phyloP scores from a whole-genome alignment of 257 asterid species.

The Solanum paucissectum region DNA sequence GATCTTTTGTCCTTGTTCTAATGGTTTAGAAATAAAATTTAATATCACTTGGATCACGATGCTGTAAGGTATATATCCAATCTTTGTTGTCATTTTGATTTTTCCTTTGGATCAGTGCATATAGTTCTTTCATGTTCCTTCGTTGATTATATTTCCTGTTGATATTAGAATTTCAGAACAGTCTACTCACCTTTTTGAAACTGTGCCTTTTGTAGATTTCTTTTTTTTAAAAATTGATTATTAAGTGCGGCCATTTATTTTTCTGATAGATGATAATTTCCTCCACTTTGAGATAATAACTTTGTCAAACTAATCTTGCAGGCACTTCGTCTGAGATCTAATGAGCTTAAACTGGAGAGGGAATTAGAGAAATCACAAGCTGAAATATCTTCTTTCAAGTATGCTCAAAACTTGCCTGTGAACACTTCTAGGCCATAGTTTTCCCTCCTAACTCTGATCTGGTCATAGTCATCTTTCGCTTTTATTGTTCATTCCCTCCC shows the following conservation, averaged over 20 bases:
- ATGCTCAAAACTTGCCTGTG: constrained; percentile 9
- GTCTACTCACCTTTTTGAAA: not conserved
- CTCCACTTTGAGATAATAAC: not conserved
- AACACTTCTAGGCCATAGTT: not conserved
- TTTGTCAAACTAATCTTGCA: constrained; percentile 10
- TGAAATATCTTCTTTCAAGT: constrained; percentile 72
- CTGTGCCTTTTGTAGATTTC: not conserved
- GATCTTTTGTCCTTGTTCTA: not conserved
- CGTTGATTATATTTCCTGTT: not conserved
- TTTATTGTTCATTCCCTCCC: not conserved
- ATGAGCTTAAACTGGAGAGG: constrained; percentile 86
- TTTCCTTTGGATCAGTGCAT: not conserved
- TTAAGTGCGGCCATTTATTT: not conserved
- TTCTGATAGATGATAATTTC: not conserved
- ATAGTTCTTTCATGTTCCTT: not conserved
- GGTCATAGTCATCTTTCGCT: not conserved
- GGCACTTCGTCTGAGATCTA: constrained; percentile 94
- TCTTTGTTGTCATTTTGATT: not conserved
- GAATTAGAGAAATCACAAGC: constrained; percentile 61
- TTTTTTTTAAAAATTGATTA: not conserved
- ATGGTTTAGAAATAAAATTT: too few species aligned
- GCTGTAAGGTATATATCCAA: too few species aligned
- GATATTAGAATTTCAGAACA: not conserved
- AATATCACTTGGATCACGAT: too few species aligned
- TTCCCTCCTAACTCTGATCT: not conserved